Evolutionary conservation across 441 rosid genomes (phyloP).

Genomic region (Erodium texanum): DNA sequence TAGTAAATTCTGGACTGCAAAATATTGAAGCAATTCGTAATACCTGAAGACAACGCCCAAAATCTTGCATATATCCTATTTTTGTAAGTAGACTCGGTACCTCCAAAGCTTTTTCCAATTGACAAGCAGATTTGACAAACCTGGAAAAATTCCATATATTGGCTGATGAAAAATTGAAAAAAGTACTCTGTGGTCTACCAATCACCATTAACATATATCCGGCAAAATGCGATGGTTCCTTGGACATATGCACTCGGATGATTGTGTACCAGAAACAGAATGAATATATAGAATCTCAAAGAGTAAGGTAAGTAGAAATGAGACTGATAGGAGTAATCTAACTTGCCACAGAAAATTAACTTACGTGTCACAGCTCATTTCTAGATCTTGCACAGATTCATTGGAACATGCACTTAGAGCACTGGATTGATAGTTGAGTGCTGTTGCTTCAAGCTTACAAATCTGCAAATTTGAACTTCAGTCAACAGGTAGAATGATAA

Average conservation of each 20-base stretch:
- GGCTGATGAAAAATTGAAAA: too few relatives aligned
- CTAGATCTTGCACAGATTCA: slow-evolving; percentile 28
- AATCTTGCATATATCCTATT: slow-evolving; percentile 39
- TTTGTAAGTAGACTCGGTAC: slow-evolving; percentile 34
- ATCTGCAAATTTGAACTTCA: slow-evolving; percentile 23
- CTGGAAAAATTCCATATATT: slow-evolving; percentile 15
- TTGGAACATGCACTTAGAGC: slow-evolving; percentile 29
- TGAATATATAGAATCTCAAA: not conserved
- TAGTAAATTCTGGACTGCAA: not conserved
- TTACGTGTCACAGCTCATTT: slow-evolving; percentile 29
- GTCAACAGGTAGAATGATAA: slow-evolving; percentile 7
- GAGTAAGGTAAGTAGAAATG: not conserved
- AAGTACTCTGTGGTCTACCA: too few relatives aligned
- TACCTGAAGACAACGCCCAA: slow-evolving; percentile 41
- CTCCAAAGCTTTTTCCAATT: slow-evolving; percentile 39
- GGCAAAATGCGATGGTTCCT: too few relatives aligned
- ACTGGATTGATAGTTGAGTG: slow-evolving; percentile 35
- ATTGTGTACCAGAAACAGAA: too few relatives aligned
- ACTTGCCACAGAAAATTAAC: slow-evolving; percentile 14
- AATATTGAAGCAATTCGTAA: not conserved
- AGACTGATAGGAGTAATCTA: not conserved
- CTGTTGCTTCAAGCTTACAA: slow-evolving; percentile 35
- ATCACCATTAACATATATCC: too few relatives aligned
- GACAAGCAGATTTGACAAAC: slow-evolving; percentile 38
- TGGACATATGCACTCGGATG: too few relatives aligned